Base-by-base conservation (phyloP, 177 flowering plant species). In the Telopea speciosissima region DNA sequence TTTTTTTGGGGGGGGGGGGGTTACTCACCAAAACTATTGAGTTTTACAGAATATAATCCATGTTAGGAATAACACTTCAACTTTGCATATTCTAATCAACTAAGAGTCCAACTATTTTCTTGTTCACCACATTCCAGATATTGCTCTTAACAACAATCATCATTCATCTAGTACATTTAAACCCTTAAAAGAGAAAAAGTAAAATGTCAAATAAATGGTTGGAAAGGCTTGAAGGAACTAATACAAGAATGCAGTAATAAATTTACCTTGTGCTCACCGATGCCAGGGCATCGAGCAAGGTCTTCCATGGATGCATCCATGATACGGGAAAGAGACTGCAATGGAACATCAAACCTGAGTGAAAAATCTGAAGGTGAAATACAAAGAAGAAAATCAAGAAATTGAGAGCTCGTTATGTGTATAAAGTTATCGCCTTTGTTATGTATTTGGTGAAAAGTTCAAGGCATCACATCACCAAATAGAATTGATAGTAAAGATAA, bases 281-380 rank as follows among this genome's bases (percentile, higher is more conserved):
- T 95, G 71, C 99, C 95, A 68, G 98, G 98, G 77, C 98, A 91
- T 45, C 89, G 94, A 74, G 98, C 96, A 66, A 95, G 79, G 76
- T 95, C 99, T 81, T 95, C 97, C 99, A 91, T 90, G 5, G 98
- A 93, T 61, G 93, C 94, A 79, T 93, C 98, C 92, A 90, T 95
- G 44, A 93, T 86, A 82, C 83, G 77, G 66, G 97, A 83, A 73
- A 92, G 92, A 66, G 97, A 89, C 99, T 94, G 85, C 75, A 82
- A 60, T 68, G 63, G 44, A 19, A 76, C 36, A 24, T 44, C 52
- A 70, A 24, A 17, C 19, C 52, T 5, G 25, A 24, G 12, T 69
- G 3, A 31, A 64, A 40, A 25, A 60, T 45, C 52, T 19, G 24
- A 67, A 49, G 49, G 19, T 14, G 33, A 12, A 5, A 14, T 12